Conservation (phyloP, 768 basidiomycete species). For the Pleurotus giganteus region DNA sequence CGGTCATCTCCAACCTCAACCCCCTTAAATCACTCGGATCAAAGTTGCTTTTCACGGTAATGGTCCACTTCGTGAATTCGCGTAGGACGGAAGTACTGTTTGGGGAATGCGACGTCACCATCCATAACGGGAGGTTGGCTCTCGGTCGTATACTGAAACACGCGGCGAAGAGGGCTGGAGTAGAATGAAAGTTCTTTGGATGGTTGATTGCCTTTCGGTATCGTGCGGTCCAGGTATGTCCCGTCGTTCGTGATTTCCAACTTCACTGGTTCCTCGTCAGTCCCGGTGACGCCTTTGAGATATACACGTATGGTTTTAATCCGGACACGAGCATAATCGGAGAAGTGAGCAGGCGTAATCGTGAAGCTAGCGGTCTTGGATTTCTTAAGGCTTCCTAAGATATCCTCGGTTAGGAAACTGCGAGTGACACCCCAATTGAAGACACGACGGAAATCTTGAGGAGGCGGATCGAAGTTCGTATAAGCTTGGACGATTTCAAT, state of each 20-base stretch:
- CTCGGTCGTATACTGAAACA: not conserved
- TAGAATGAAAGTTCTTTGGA: not conserved
- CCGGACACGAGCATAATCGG: not conserved
- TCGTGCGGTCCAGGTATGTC: not conserved
- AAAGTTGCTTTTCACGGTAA: not conserved
- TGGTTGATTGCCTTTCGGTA: not conserved
- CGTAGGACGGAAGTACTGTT: not conserved
- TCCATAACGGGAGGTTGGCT: not conserved
- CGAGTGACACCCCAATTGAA: not conserved
- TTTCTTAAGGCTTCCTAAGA: not conserved
- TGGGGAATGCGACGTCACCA: not conserved
- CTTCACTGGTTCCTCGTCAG: not conserved
- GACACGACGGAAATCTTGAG: not conserved
- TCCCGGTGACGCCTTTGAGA: not conserved
- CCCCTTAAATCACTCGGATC: not conserved
- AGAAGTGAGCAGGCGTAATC: not conserved
- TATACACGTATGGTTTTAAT: not conserved
- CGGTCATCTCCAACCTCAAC: not conserved
- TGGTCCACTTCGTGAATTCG: slow-evolving; percentile 1
- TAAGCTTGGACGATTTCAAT: not conserved
- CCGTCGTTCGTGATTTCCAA: not conserved
- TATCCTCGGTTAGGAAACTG: not conserved
- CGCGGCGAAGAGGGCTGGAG: not conserved
- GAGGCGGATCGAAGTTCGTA: not conserved
- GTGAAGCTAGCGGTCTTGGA: not conserved